Percentiles rank a stretch among this genome's conserved stretches.
Evolutionary conservation across 169 alveolate genomes (phyloP).

Genomic region (Eimeria nieschulzi): DNA sequence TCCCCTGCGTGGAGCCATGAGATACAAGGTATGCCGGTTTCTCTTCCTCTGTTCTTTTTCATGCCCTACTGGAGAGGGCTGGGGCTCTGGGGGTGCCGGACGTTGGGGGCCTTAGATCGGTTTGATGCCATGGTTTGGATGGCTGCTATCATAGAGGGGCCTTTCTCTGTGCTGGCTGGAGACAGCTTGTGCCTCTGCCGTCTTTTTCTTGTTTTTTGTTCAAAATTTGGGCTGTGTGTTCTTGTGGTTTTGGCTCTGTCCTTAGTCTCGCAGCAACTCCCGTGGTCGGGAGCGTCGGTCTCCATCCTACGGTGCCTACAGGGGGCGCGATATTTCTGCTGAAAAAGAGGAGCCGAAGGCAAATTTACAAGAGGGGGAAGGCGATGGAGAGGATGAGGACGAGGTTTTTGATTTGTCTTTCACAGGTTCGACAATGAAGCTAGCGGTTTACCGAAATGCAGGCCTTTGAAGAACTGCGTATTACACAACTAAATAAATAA

Average conservation of each 20-base stretch:
- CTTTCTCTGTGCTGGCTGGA: too few species aligned
- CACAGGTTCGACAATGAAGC: not conserved
- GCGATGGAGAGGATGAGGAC: not conserved
- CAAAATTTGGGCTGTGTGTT: too few species aligned
- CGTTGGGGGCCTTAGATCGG: not conserved
- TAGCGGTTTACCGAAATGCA: too few species aligned
- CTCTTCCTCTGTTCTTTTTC: not conserved
- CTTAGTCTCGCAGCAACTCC: slow-evolving; percentile 15
- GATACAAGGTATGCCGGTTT: not conserved
- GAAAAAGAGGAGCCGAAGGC: not conserved
- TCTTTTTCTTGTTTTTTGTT: too few species aligned
- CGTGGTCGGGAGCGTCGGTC: slow-evolving; percentile 9
- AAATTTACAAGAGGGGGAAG: not conserved
- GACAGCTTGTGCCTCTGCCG: not conserved
- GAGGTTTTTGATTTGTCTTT: slow-evolving; percentile 8
- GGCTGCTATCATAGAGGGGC: not conserved
- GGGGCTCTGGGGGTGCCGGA: not conserved
- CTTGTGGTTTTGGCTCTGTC: not conserved
- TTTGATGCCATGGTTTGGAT: not conserved
- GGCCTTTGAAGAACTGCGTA: too few species aligned
- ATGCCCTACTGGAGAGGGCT: too few species aligned
- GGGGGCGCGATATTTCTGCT: not conserved
- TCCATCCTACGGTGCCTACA: slow-evolving; percentile 11
- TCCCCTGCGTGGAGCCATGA: not conserved
- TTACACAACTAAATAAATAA: too few species aligned